Base-by-base conservation (phyloP, 768 basidiomycete genomes). In the Panus rudis region DNA sequence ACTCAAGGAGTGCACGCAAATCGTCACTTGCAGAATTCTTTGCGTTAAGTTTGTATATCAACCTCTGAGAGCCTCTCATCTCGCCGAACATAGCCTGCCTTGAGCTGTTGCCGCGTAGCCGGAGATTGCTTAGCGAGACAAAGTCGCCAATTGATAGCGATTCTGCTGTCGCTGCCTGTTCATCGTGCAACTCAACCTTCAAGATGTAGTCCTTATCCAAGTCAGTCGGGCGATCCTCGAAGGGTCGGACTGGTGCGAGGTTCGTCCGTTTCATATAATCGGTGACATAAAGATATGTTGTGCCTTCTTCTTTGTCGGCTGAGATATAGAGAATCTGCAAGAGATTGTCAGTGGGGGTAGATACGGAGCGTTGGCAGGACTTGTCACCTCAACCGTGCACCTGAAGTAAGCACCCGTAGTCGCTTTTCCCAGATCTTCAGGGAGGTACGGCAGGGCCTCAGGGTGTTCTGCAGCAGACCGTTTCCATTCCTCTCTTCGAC, bases 241-340 rank as follows among this genome's bases (percentile, higher is more conserved):
- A 49, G 10, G 59, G 49, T n/a, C 53, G 44, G 3, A 56, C 45
- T n/a, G 58, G 47, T 4, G 62, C 52, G 26, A 82, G 60, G 39
- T 70, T 59, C 3, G 67, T 51, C 41, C 79, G 70, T 3, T 61
- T 54, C 2, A 80, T 81, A 52, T 83, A 85, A 56, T 86, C 84
- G 6, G 81, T 84, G 24, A 80, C 73, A 47, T 73, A 79, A 28
- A 84, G 57, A 37, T 62, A 67, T 4, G 69, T 59, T 19, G 56
- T 54, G 21, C 62, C 57, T 24, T 56, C 51, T 13, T 62, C 52
- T 33, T 65, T 61, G n/a, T n/a, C n/a, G n/a, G n/a, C n/a, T 11
- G 62, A 61, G n/a, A 65, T 47, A 46, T 71, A 66, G 3, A 84
- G 58, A 25, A 81, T n/a, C n/a, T n/a, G n/a, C 2, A 16, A 12